Evolutionary conservation across 2,329 filamentous ascomycete genomes (phyloP), one percentile per base, ranked within the genome.

Genomic region (Pezicula radicicola): DNA sequence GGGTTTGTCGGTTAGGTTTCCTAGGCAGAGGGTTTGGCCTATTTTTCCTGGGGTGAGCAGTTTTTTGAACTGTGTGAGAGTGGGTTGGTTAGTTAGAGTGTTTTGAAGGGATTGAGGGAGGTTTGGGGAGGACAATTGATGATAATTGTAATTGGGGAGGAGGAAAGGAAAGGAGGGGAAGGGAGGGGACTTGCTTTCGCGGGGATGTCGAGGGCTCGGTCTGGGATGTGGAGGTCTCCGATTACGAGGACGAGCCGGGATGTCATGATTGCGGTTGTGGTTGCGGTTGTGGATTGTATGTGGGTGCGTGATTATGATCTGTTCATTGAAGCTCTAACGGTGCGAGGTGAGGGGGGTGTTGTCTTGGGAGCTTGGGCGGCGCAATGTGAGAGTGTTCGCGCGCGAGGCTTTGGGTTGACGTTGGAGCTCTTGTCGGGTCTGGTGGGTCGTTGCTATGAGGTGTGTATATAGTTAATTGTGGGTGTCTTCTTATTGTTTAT

Each of bases 211-310:
- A 94, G 85, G 63, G 91, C 91, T 69, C 91, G 81, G 72, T 96
- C 91, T 64, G 91, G 91, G 73, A 96, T 96, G 76, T 96, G 91
- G 50, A 96, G 83, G 75, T 96, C 91, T 70, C 91, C 91, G 63
- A 96, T 90, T 67, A 94, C 90, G 68, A 96, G 83, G 68, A 96
- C 91, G 61, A 96, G 80, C 73, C 93, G 90, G 59, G 91, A 90
- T 76, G 93, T 91, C 78, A 84, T 87, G 63, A 52, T 57, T 18
- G 42, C 42, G 25, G 25, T 25, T 25, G 25, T 7, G 6, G 40
- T 57, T 18, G 42, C 42, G 25, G 25, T 25, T 25, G 25, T 7
- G 6, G 40, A 6, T 19, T 42, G 10, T 25, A 16, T 6, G 25
- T 15, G 12, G 10, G 40, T 16, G 30, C 10, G 10, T 7, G 30